Conservation (phyloP, 169 alveolate genomes). For the Plasmodium berghei region DNA sequence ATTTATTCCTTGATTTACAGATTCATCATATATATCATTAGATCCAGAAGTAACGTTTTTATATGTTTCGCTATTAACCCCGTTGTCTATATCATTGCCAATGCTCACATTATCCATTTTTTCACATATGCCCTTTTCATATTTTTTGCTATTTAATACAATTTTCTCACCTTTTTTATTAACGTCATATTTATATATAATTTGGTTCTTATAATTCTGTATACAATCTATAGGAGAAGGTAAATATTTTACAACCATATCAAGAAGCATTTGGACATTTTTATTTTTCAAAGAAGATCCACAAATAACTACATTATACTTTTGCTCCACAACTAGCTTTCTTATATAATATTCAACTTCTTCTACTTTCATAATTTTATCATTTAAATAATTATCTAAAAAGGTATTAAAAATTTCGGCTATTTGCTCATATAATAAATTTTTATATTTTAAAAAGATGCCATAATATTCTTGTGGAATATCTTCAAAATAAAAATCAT, state of each 20-base stretch:
- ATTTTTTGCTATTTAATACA: not conserved
- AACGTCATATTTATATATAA: slow-evolving; percentile 50
- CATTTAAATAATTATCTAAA: slow-evolving; percentile 89
- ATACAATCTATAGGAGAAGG: slow-evolving; percentile 90
- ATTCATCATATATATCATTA: not conserved
- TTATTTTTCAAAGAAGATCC: slow-evolving; percentile 95
- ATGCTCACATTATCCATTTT: too few relatives aligned
- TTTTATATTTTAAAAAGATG: slow-evolving; percentile 81
- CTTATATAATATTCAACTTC: slow-evolving; percentile 88
- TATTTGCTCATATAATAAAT: slow-evolving; percentile 83
- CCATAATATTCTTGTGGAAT: slow-evolving; percentile 46
- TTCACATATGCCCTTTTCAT: not conserved
- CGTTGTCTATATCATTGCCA: too few relatives aligned
- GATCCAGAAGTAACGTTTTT: not conserved
- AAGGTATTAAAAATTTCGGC: slow-evolving; percentile 91
- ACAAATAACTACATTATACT: slow-evolving; percentile 88
- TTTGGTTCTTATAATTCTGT: slow-evolving; percentile 62
- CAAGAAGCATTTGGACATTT: slow-evolving; percentile 81
- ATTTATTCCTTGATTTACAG: not conserved
- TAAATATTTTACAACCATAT: slow-evolving; percentile 85
- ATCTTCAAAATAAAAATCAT: slow-evolving; percentile 62
- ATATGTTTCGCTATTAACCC: not conserved
- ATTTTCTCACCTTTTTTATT: slow-evolving; percentile 49
- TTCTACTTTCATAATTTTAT: slow-evolving; percentile 79
- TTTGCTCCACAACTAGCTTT: slow-evolving; percentile 81